phyloP scores from a whole-genome alignment of 31 red algal genomes.

The Odonthalia washingtoniensis region DNA sequence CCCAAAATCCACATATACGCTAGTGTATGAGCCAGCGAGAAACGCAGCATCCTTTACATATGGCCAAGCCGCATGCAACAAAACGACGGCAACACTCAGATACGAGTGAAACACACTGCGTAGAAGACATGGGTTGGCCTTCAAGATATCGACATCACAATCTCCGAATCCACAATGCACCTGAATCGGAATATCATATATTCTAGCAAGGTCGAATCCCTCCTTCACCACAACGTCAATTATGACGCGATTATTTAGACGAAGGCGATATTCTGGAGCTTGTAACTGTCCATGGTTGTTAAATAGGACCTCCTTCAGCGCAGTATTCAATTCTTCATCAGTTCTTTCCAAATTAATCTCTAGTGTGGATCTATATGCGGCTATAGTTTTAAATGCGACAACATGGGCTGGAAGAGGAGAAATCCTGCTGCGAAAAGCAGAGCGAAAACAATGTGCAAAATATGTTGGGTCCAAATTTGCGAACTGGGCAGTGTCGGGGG shows the following conservation, averaged over 20 bases:
- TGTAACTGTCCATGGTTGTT: background rate
- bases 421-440: constrained; percentile 28
- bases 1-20: constrained; percentile 58
- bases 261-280: background rate
- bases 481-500: constrained; percentile 12
- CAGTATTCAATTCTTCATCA: constrained; percentile 60
- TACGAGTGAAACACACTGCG: constrained; percentile 27
- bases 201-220: constrained; percentile 49
- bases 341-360: constrained; percentile 44
- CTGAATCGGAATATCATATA: constrained; percentile 57
- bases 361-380: constrained; percentile 54
- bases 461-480: constrained; percentile 12
- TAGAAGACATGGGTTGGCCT: constrained; percentile 58
- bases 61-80: constrained; percentile 69
- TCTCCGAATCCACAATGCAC: constrained; percentile 76
- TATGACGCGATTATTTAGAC: constrained; percentile 36
- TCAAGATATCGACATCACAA: constrained; percentile 41
- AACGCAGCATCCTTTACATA: constrained; percentile 63
- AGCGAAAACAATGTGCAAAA: constrained; percentile 28
- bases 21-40: constrained; percentile 36
- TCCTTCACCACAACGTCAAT: constrained; percentile 47
- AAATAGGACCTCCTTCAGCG: constrained; percentile 15
- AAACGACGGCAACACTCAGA: constrained; percentile 47
- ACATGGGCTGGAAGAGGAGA: constrained; percentile 37
- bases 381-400: constrained; percentile 60